phyloP scores from a whole-genome alignment of 495 filamentous ascomycete genomes.

The Aspergillus campestris region DNA sequence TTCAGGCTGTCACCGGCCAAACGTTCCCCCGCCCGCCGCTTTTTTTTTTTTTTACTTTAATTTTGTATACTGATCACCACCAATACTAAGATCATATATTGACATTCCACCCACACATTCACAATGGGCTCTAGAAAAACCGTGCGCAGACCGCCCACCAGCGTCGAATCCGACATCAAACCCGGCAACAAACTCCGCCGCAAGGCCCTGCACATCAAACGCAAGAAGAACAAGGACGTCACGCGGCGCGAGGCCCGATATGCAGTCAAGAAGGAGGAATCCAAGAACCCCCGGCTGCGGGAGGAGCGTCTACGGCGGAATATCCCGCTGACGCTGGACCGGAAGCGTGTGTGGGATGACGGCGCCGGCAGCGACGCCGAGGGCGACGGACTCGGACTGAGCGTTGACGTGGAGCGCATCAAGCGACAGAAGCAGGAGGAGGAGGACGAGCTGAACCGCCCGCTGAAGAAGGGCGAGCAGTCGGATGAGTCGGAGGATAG shows the following conservation, averaged over 20 bases:
- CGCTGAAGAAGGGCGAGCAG: slow-evolving; percentile 24
- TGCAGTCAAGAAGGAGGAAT: slow-evolving; percentile 71
- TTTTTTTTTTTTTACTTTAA: too few relatives aligned
- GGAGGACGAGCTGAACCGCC: slow-evolving; percentile 43
- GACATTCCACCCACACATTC: neutral
- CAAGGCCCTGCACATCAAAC: slow-evolving; percentile 62
- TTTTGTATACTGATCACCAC: neutral
- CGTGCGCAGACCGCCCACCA: slow-evolving; percentile 18
- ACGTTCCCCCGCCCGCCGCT: slow-evolving; percentile 7
- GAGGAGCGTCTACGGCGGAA: slow-evolving; percentile 66
- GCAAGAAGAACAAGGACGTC: slow-evolving; percentile 65
- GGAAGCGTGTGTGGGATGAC: slow-evolving; percentile 89
- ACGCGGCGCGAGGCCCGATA: slow-evolving; percentile 69
- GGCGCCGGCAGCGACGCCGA: slow-evolving; percentile 55
- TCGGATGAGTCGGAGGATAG: slow-evolving; percentile 38
- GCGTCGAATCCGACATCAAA: slow-evolving; percentile 18
- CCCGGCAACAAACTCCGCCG: slow-evolving; percentile 65
- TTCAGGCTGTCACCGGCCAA: slow-evolving; percentile 9
- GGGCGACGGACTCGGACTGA: slow-evolving; percentile 57
- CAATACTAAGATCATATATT: neutral
- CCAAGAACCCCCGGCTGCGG: slow-evolving; percentile 68
- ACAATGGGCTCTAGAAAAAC: slow-evolving; percentile 20
- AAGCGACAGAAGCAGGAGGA: slow-evolving; percentile 63
- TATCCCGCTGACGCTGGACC: slow-evolving; percentile 74
- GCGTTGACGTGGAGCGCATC: slow-evolving; percentile 68